phyloP scores from a whole-genome alignment of 345 rosid species.

The Leavenworthia alabamica region DNA sequence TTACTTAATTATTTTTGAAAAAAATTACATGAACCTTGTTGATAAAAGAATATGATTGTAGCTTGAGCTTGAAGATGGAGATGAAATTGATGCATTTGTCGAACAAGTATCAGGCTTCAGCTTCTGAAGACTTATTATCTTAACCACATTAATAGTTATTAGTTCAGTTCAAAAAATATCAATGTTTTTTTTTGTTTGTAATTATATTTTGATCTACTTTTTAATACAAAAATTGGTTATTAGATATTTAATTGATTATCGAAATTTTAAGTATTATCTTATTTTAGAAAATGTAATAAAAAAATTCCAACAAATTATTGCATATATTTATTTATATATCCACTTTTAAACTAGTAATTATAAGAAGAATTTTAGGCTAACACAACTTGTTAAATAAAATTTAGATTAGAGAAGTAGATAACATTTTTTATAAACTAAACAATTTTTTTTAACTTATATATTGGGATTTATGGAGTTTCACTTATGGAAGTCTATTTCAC shows the following conservation, averaged over 20 bases:
- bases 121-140: neutral
- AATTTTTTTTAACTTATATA: too few species aligned
- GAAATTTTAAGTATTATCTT: neutral
- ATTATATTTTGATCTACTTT: neutral
- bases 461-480: too few species aligned
- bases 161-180: neutral
- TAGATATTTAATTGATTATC: neutral
- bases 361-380: too few species aligned
- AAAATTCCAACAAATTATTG: too few species aligned
- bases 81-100: slow-evolving; percentile 9
- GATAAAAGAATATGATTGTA: neutral
- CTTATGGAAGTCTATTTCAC: too few species aligned
- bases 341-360: too few species aligned
- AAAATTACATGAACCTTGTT: neutral
- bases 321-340: too few species aligned
- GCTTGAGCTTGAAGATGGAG: slow-evolving; percentile 17
- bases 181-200: neutral
- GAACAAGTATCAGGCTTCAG: neutral
- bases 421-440: too few species aligned
- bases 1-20: too few species aligned
- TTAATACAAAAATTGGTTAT: neutral
- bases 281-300: neutral
- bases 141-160: neutral
- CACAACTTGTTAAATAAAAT: too few species aligned
- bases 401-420: too few species aligned